Base-by-base conservation (phyloP, 805 yeast species). In the Candida maesae region DNA sequence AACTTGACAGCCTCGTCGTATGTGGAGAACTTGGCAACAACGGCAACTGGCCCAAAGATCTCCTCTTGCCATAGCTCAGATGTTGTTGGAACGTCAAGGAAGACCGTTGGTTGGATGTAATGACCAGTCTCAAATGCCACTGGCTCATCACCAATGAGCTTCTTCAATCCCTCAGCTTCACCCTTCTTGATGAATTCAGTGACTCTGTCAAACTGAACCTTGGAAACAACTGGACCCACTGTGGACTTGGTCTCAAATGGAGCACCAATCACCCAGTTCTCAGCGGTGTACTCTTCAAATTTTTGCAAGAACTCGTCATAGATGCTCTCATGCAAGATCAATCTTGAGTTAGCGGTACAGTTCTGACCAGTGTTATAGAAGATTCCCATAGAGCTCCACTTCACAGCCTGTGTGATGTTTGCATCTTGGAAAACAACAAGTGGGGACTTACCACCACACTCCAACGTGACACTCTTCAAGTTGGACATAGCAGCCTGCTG, bases 41-140 rank as follows among this genome's bases (percentile, higher is more conserved):
- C 70, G 19, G 81, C 87, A 25, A 87, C 95, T 13, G 95, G 95
- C 15, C 95, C 95, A 61, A 87, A 87, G 44, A 87, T 85, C 64
- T 87, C 95, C 63, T 87, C 95, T 50, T 72, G 71, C 42, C 81
- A 83, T 37, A 87, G 76, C 45, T 73, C 68, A 77, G 81, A 80
- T 24, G 71, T 61, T 46, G 81, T 80, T 39, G 68, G 72, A 36
- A 84, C 87, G 53, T 84, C 84, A 19, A 81, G 72, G 53, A 86
- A 85, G 32, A 87, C 70, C 4, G 95, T 84, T 43, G 95, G 95
- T 53, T 76, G 73, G 51, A 86, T 68, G 60, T 66, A 87, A 65
- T 64, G 85, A 5, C 95, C 95, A 42, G 67, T 16, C 20, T 30
- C n/a, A 31, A 66, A 64, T 18, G 65, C 69, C n/a, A 41, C 32